Evolutionary conservation across 2,329 filamentous ascomycete genomes (phyloP).

Genomic region (Tolypocladium cylindrosporum): DNA sequence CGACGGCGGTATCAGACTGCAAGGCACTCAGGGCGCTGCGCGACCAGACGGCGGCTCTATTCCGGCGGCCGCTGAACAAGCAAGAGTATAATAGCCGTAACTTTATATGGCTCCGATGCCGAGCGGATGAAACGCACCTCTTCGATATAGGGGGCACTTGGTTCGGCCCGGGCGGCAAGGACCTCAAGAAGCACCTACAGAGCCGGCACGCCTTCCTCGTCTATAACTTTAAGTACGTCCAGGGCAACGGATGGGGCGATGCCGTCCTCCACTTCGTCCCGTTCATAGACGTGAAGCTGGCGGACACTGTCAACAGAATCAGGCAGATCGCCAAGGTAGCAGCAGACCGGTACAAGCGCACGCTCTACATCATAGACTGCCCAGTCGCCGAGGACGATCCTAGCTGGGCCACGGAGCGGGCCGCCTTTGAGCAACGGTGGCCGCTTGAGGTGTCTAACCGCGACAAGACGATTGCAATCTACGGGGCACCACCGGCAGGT

Average conservation of each 20-base stretch:
- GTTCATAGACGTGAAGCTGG: background rate
- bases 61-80: background rate
- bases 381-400: background rate
- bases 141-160: background rate
- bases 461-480: background rate
- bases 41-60: background rate
- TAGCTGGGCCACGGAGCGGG: background rate
- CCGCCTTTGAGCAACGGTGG: background rate
- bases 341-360: background rate
- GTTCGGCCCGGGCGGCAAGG: background rate
- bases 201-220: background rate
- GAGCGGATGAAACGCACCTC: background rate
- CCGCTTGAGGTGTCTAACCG: background rate
- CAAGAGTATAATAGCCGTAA: background rate
- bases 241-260: background rate
- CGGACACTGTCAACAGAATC: background rate
- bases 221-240: background rate
- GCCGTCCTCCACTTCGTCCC: background rate
- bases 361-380: background rate
- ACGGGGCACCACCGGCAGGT: background rate
- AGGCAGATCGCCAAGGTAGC: background rate
- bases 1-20: background rate
- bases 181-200: background rate
- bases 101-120: constrained; percentile 1
- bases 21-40: background rate